Evolutionary conservation across 1,139 yeast species (phyloP), one percentile per base, ranked within the genome.

Genomic region (Diutina rugosa): DNA sequence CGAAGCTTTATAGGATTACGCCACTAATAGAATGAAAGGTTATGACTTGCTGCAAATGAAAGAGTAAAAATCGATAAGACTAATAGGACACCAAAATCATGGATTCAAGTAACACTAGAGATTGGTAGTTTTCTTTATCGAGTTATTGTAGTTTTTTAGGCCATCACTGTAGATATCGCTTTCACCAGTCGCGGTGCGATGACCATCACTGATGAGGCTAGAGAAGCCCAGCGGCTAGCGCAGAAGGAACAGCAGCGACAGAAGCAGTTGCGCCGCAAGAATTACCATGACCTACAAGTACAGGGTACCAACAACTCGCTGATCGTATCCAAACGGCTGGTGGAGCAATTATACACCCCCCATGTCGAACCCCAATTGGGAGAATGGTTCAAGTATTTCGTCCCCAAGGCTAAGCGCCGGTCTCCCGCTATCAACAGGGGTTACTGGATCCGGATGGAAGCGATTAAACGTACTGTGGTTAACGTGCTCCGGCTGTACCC

Each of bases 221-320:
- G n/a, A 6, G 9, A 28, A 6, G 51, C 51, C 35, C 51, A 49
- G 32, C 41, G 53, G 6, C 41, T 29, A 8, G 53, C 53, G 12
- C 53, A 49, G 32, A 26, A 32, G 10, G n/a, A 49, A 5, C 28
- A 18, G n/a, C 53, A 49, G n/a, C 53, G 53, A 3, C 41, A 80
- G 57, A 80, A 81, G 60, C 79, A 74, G 58, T 67, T 66, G 54
- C 67, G 85, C 55, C 69, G 76, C 46, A 77, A 77, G 59, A 72
- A 73, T 38, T 81, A 77, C 63, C 81, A 81, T 55, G 90, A 84
- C 64, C 67, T 81, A 30, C 84, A 84, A 55, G 82, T 88, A 21
- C 95, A 87, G 68, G 91, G 90, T 1, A 88, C 96, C 12, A 88
- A 88, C 66, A 87, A 85, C 63, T 86, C 91, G 12, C 87, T 95